phyloP scores from a whole-genome alignment of 768 basidiomycete genomes.

The Agaricus blazei region DNA sequence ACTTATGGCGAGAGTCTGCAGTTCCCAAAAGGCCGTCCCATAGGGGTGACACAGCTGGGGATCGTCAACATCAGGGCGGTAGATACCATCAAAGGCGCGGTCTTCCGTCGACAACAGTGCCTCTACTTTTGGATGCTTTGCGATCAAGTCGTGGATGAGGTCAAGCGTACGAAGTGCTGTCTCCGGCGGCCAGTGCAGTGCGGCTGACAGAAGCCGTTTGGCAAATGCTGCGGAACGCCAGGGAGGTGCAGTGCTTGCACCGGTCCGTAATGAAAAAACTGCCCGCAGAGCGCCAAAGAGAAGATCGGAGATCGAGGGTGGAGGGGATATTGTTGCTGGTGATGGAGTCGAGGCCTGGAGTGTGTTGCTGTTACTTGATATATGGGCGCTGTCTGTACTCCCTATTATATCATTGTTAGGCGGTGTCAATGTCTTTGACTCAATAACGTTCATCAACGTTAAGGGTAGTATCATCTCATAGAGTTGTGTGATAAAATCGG shows the following conservation, averaged over 20 bases:
- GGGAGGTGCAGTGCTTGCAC: constrained; percentile 48
- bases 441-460: constrained; percentile 60
- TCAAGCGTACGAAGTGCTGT: constrained; percentile 64
- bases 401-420: background rate
- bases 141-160: constrained; percentile 68
- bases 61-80: constrained; percentile 83
- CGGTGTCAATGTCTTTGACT: constrained; percentile 26
- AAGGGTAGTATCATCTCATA: constrained; percentile 80
- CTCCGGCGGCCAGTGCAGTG: constrained; percentile 74
- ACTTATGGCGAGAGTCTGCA: constrained; percentile 52
- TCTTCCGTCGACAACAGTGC: constrained; percentile 86
- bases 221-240: constrained; percentile 87
- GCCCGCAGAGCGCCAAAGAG: constrained; percentile 83
- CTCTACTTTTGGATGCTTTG: constrained; percentile 76
- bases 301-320: constrained; percentile 52
- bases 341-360: constrained; percentile 4
- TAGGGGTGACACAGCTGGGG: constrained; percentile 81
- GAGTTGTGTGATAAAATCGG: constrained; percentile 80
- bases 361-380: constrained; percentile 4
- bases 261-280: constrained; percentile 71
- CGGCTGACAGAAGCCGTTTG: constrained; percentile 82
- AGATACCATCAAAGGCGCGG: constrained; percentile 77
- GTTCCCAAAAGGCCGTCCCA: constrained; percentile 84
- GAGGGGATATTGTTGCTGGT: constrained; percentile 12
- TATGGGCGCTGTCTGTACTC: background rate